A percentile compares a stretch with the other conserved stretches of the same genome.
Evolutionary conservation across 2,329 filamentous ascomycete species (phyloP).

Genomic region (Parastagonospora avenae): DNA sequence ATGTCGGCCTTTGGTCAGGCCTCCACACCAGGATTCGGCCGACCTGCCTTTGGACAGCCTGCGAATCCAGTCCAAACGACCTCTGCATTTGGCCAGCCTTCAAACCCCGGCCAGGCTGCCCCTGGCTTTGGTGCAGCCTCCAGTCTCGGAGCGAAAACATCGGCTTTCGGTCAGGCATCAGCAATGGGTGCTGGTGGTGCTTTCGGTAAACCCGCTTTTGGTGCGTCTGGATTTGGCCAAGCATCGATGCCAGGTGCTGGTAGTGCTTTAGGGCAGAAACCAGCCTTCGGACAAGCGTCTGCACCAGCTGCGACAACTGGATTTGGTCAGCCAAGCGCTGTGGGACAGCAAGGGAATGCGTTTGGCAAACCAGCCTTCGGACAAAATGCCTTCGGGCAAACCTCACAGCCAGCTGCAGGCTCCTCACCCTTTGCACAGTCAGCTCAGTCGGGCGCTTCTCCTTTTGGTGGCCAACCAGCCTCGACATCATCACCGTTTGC

Average conservation of each 20-base stretch:
- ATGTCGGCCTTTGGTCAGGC: constrained; percentile 49
- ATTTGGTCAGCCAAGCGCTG: constrained; percentile 39
- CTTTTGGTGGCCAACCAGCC: constrained; percentile 39
- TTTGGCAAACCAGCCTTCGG: constrained; percentile 51
- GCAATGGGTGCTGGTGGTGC: constrained; percentile 31
- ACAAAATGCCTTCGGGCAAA: constrained; percentile 50
- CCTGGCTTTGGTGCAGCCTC: constrained; percentile 51
- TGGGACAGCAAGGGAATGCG: constrained; percentile 34
- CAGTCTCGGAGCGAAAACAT: constrained; percentile 22
- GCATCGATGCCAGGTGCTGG: constrained; percentile 36
- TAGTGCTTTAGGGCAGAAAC: constrained; percentile 28
- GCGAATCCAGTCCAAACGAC: constrained; percentile 30
- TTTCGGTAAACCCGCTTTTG: constrained; percentile 49
- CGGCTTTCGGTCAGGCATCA: constrained; percentile 40
- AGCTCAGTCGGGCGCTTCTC: constrained; percentile 39
- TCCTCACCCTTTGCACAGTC: constrained; percentile 38
- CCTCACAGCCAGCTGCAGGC: constrained; percentile 44
- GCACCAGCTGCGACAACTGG: constrained; percentile 31
- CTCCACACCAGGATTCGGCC: constrained; percentile 30
- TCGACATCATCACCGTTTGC: constrained; percentile 38
- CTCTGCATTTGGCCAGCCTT: constrained; percentile 49
- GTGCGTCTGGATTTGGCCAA: constrained; percentile 47
- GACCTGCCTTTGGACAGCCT: constrained; percentile 49
- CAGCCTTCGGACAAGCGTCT: constrained; percentile 44
- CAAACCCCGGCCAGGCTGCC: constrained; percentile 29